phyloP scores from a whole-genome alignment of 2,329 filamentous ascomycete genomes.

The Hymenoscyphus albidus region DNA sequence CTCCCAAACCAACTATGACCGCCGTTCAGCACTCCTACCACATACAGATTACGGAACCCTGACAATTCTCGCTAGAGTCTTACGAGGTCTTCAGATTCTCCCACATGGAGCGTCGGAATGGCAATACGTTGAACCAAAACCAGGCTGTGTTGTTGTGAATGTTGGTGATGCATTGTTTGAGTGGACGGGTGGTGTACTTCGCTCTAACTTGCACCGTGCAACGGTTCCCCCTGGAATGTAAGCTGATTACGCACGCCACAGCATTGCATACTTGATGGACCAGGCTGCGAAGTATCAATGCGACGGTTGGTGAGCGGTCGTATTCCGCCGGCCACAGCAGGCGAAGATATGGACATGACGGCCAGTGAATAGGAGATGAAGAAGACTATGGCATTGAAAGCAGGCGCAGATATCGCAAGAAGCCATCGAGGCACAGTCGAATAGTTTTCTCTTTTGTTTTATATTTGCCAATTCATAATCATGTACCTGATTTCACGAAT shows the following conservation, averaged over 20 bases:
- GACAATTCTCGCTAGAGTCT: constrained; percentile 40
- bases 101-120: constrained; percentile 30
- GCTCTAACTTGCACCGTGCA: constrained; percentile 36
- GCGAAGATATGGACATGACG: constrained; percentile 19
- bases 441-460: no score
- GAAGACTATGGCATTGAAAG: constrained; percentile 10
- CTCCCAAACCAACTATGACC: constrained; percentile 27
- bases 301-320: constrained; percentile 24
- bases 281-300: constrained; percentile 43
- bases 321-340: constrained; percentile 24
- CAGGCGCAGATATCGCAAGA: constrained; percentile 11
- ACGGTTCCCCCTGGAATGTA: constrained; percentile 33
- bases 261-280: constrained; percentile 53
- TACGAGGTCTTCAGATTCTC: constrained; percentile 39
- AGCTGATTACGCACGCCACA: constrained; percentile 39
- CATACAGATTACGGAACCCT: constrained; percentile 41
- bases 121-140: constrained; percentile 36
- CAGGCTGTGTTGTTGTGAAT: constrained; percentile 38
- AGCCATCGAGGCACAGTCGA: constrained; percentile 3
- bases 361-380: neutral
- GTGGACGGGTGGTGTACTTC: constrained; percentile 35
- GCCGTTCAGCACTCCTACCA: constrained; percentile 24
- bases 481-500: no score
- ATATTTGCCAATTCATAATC: no score
- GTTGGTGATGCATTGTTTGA: constrained; percentile 38